Evolutionary conservation across 2,329 filamentous ascomycete genomes (phyloP).

Genomic region (Alternaria solani): DNA sequence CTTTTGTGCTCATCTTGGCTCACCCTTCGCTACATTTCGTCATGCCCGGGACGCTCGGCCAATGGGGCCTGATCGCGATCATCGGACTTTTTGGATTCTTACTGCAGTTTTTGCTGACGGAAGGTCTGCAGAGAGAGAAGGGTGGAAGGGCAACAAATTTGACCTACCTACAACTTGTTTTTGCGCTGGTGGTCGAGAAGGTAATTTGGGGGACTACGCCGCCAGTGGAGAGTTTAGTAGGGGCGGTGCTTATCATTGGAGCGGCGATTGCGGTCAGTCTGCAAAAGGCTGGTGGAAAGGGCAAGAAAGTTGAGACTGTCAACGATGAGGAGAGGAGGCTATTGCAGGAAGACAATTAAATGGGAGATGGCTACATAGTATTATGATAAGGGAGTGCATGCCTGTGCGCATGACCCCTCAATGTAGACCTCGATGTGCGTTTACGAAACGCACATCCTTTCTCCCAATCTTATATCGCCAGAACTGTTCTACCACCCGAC

Average conservation of each 20-base stretch:
- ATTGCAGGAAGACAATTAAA: constrained; percentile 16
- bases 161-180: constrained; percentile 72
- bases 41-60: constrained; percentile 58
- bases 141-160: constrained; percentile 67
- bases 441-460: not conserved
- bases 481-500: not conserved
- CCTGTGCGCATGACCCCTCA: not conserved
- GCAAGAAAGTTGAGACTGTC: constrained; percentile 16
- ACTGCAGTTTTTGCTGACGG: constrained; percentile 82
- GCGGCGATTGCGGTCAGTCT: constrained; percentile 39
- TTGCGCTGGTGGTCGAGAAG: constrained; percentile 69
- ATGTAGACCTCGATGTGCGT: not conserved
- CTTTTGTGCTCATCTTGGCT: constrained; percentile 63
- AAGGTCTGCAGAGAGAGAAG: constrained; percentile 74
- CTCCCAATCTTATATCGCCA: not conserved
- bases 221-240: constrained; percentile 32
- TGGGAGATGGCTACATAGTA: not conserved
- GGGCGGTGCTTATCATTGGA: constrained; percentile 35
- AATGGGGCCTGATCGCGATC: constrained; percentile 73
- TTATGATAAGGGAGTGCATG: not conserved
- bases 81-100: constrained; percentile 77
- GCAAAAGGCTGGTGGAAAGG: constrained; percentile 24
- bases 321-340: constrained; percentile 37
- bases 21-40: constrained; percentile 65
- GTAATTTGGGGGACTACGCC: constrained; percentile 59